These are phyloP conservation scores for Ophiostoma ulmi DNA, from an alignment of 2,329 filamentous ascomycete species.

Conservation along the genomic window DNA sequence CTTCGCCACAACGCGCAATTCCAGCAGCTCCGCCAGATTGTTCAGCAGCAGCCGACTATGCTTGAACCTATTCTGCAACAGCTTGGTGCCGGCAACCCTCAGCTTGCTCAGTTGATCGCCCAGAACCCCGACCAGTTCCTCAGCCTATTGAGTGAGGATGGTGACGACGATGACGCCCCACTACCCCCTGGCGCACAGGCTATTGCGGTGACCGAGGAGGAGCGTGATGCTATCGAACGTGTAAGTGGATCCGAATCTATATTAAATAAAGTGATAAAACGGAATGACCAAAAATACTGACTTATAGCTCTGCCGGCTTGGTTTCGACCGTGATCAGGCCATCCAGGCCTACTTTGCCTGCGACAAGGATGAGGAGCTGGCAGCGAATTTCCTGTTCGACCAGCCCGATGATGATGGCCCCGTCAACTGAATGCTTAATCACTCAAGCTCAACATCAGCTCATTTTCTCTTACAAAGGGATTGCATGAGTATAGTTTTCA, in stretches of 20 bases:
- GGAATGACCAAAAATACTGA: neutral
- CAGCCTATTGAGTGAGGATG: conserved; percentile 80
- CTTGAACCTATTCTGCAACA: conserved; percentile 96
- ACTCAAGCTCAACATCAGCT: neutral
- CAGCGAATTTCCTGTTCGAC: conserved; percentile 96
- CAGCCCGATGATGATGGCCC: conserved; percentile 80
- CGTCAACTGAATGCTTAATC: conserved; percentile 17
- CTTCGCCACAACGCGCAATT: conserved; percentile 94
- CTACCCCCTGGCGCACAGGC: conserved; percentile 83
- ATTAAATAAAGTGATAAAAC: too few species aligned
- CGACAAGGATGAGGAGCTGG: conserved; percentile 98
- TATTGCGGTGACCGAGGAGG: conserved; percentile 90
- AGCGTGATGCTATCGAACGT: conserved; percentile 93
- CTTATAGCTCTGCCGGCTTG: conserved; percentile 75
- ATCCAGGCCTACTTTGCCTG: conserved; percentile 99
- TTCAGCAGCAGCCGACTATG: conserved; percentile 97
- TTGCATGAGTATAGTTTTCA: neutral
- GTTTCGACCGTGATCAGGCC: conserved; percentile 86
- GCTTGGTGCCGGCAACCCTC: conserved; percentile 89
- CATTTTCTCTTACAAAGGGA: neutral
- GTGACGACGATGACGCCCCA: conserved; percentile 68
- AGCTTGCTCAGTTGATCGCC: conserved; percentile 86
- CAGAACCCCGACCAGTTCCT: conserved; percentile 92
- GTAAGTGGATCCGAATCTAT: conserved; percentile 47
- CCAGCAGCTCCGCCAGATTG: conserved; percentile 92